A percentile compares a stretch with the other conserved stretches of the same genome.
phyloP scores from a whole-genome alignment of 2,329 filamentous ascomycete species.

The Chaetothyriales sp. region DNA sequence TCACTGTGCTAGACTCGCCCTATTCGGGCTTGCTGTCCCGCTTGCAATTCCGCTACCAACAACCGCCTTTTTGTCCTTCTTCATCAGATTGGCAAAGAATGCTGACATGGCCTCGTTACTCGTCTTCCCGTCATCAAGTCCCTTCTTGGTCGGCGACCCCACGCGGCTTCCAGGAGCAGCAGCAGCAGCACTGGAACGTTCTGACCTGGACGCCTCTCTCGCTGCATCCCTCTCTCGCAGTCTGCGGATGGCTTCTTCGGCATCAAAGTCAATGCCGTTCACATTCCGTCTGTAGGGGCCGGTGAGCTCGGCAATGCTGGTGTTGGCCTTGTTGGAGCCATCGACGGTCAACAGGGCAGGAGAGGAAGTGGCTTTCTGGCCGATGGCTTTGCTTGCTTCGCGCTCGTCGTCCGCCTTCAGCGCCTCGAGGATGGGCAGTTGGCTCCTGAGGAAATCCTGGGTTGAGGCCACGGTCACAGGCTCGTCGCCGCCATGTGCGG shows the following conservation, averaged over 20 bases:
- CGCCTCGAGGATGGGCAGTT: constrained; percentile 62
- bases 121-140: constrained; percentile 6
- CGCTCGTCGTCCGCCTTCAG: constrained; percentile 43
- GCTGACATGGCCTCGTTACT: constrained; percentile 12
- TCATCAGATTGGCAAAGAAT: constrained; percentile 17
- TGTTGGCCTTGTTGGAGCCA: constrained; percentile 8
- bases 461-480: constrained; percentile 46
- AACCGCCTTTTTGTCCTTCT: constrained; percentile 12
- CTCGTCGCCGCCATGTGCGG: constrained; percentile 32
- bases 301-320: constrained; percentile 59
- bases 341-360: background rate
- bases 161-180: background rate
- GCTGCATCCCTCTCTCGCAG: constrained; percentile 15
- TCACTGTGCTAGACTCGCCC: background rate
- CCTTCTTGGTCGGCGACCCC: background rate
- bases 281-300: constrained; percentile 96
- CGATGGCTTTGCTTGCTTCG: constrained; percentile 16
- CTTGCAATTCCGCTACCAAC: constrained; percentile 7
- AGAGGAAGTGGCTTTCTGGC: background rate
- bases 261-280: constrained; percentile 91
- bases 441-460: constrained; percentile 62
- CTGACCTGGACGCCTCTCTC: constrained; percentile 2
- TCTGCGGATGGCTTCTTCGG: constrained; percentile 49
- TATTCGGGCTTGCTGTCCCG: background rate
- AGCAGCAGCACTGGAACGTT: background rate